A percentile compares a stretch with the other conserved stretches of the same genome.
These are phyloP conservation scores for Bimuria novae-zelandiae DNA, from an alignment of 2,329 filamentous ascomycete species.

Conservation along the genomic window DNA sequence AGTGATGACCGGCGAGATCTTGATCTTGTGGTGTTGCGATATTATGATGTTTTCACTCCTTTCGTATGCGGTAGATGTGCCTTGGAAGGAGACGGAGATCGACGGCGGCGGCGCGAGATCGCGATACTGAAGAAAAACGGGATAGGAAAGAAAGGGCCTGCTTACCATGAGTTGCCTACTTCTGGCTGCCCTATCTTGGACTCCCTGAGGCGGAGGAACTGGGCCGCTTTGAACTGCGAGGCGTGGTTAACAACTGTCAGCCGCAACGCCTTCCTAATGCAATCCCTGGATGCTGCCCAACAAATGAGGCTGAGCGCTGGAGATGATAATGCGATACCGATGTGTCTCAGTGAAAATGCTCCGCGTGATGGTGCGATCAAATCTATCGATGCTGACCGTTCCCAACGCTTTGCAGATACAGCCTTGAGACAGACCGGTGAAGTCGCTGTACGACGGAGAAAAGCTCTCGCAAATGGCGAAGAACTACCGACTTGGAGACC, in stretches of 20 bases:
- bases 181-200: constrained; percentile 86
- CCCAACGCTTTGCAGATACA: constrained; percentile 21
- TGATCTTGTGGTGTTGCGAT: constrained; percentile 11
- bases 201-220: constrained; percentile 91
- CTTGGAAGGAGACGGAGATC: constrained; percentile 16
- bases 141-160: constrained; percentile 20
- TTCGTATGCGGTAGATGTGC: constrained; percentile 17
- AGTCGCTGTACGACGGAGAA: constrained; percentile 14
- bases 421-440: constrained; percentile 33
- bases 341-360: constrained; percentile 33
- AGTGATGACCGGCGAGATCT: constrained; percentile 23
- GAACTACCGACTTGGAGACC: neutral
- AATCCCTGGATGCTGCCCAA: constrained; percentile 45
- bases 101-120: constrained; percentile 17
- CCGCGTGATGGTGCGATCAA: constrained; percentile 29
- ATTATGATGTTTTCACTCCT: constrained; percentile 16
- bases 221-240: constrained; percentile 76
- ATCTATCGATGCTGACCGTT: constrained; percentile 29
- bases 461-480: constrained; percentile 9
- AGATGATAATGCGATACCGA: constrained; percentile 6
- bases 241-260: constrained; percentile 41
- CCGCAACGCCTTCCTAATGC: constrained; percentile 25
- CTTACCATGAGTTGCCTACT: constrained; percentile 91
- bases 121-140: constrained; percentile 21
- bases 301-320: constrained; percentile 42